Base-by-base conservation (phyloP, 192 early-diverging fungal genomes). In the Coemansia sp. region DNA sequence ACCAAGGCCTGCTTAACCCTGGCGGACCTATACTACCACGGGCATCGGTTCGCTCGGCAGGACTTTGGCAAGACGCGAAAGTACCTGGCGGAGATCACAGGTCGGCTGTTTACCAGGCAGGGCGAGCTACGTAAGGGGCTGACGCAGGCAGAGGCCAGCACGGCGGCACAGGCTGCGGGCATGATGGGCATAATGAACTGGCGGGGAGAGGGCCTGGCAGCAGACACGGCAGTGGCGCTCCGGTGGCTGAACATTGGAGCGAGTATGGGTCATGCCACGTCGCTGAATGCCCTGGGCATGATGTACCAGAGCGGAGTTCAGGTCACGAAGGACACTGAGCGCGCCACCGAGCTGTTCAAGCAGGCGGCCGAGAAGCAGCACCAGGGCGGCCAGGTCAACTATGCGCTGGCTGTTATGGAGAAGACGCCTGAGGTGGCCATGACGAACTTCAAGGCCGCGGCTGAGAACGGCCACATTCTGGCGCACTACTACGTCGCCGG, bases 181-280 rank as follows among this genome's bases (percentile, higher is more conserved):
- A 87, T 89, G 72, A 62, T 94, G 20, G 97, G 95, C 0, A 67
- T 83, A 26, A 97, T 99, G 95, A 88, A 91, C 66, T 86, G 87
- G 88, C 87, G 97, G 33, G 97, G 95, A 26, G 95, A 98, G 67
- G 94, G 94, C 26, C 88, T 88, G 34, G 28, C 70, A 1, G 69
- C 67, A 23, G 79, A 92, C 69, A 82, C 86, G 6, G 56, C 56
- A 6, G 85, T 74, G 20, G 97, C 97, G 5, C 56, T 86, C 4
- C 42, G 76, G 41, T 99, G 93, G 92, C 95, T 97, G 71, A 83
- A 79, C 35, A 71, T 83, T 3, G 95, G 92, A 10, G 86, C 86
- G 0, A 62, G 73, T 58, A 57, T 89, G 70, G 80, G 85, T 6
- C 89, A 94, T 64, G 83, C 86, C 7, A 66, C 80, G 26, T 84